Evolutionary conservation across 805 yeast species (phyloP), one percentile per base, ranked within the genome.

Genomic region (Metschnikowia hibisci): DNA sequence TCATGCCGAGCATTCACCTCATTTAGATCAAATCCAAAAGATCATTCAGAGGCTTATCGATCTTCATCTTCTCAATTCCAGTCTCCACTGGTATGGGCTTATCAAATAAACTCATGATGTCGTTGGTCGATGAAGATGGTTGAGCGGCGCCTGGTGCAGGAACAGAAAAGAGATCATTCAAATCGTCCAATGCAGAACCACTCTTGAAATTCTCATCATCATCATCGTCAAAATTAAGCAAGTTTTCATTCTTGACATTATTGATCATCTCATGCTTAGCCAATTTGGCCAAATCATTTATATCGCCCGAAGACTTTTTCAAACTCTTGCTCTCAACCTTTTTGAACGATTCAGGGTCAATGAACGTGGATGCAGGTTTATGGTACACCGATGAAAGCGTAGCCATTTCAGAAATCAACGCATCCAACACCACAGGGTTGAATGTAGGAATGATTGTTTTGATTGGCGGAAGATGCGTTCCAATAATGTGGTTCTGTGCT

Each of bases 331-430:
- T 13, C 43, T 45, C 47, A 50, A 55, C 41, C 34, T 41, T 23
- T 47, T 42, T 39, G 47, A 60, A 44, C 5, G 63, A 51, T 38
- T 62, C 51, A 52, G 66, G 58, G 44, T 75, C 76, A 50, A 81
- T 68, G 55, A 84, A 84, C 27, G 80, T 71, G 14, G 78, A 69
- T 4, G 86, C 80, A 10, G 97, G 96, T 58, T 84, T 84, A 63
- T 85, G 95, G 58, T 87, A 87, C 2, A 93, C 93, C 0, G 97
- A 87, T 30, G 96, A 82, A 48, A 93, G 74, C 7, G 93, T 84
- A 3, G 95, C 82, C 43, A 91, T 66, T 58, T 91, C 96, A n/a
- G 68, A 60, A 25, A 91, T 58, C 39, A 93, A 72, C 48, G 80
- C 82, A 32, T 81, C 78, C 44, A 90, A 73, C 4, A 88, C 71